A percentile compares a stretch with the other conserved stretches of the same genome.
Conservation (phyloP, 345 rosid genomes). For the Hibiscus syriacus region DNA sequence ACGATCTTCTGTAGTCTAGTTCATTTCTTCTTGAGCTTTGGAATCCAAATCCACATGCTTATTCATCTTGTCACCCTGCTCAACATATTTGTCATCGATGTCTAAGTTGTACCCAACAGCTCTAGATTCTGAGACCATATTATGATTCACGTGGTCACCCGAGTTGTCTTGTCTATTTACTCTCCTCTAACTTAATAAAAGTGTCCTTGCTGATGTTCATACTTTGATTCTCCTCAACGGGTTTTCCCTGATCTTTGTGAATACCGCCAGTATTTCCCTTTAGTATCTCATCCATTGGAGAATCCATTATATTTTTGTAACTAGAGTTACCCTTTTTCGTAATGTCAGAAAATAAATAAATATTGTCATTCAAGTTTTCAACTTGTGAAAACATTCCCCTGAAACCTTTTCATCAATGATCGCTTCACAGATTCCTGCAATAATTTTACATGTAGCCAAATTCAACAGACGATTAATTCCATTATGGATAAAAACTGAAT, state of each 20-base stretch:
- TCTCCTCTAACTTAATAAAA: conserved; percentile 14
- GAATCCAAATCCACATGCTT: conserved; percentile 16
- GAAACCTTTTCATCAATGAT: background rate
- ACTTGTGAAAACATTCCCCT: conserved; percentile 13
- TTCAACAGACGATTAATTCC: background rate
- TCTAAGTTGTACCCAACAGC: conserved; percentile 11
- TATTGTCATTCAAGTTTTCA: conserved; percentile 11
- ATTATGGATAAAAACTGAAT: background rate
- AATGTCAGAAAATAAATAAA: conserved; percentile 3
- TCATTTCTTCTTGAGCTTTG: conserved; percentile 20
- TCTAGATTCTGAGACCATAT: conserved; percentile 9
- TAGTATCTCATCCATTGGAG: conserved; percentile 19
- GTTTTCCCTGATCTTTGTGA: conserved; percentile 13
- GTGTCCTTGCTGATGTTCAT: conserved; percentile 15
- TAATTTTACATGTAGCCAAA: background rate
- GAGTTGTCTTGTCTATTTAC: conserved; percentile 9
- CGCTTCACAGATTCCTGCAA: conserved; percentile 10
- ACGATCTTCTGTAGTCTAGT: conserved; percentile 18
- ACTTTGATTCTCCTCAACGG: conserved; percentile 21
- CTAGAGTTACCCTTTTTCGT: conserved; percentile 21
- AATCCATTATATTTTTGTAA: conserved; percentile 10
- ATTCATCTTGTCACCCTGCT: conserved; percentile 16
- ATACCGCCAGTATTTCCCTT: conserved; percentile 17
- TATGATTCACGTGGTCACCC: background rate
- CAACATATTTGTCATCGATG: conserved; percentile 12